A percentile compares a stretch with the other conserved stretches of the same genome.
Evolutionary conservation across 768 basidiomycete genomes (phyloP).

Genomic region (Porphyrellus cyaneotinctus): DNA sequence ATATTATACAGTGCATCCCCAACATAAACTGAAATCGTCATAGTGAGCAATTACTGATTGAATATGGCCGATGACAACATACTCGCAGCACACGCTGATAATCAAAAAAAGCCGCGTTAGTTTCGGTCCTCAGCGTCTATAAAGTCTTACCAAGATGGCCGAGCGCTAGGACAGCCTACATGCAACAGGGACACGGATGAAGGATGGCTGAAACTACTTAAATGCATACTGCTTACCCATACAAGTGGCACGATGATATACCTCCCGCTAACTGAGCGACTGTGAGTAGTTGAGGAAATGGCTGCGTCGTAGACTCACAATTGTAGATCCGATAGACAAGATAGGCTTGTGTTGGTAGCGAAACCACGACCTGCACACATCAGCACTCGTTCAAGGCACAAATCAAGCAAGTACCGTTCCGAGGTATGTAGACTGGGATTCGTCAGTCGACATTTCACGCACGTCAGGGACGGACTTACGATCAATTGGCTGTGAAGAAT

Average conservation of each 20-base stretch:
- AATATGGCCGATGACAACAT: background rate
- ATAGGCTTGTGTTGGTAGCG: conserved; percentile 6
- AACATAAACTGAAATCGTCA: background rate
- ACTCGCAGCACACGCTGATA: background rate
- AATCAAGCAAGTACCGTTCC: background rate
- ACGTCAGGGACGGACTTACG: background rate
- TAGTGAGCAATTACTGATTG: background rate
- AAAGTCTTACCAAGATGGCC: background rate
- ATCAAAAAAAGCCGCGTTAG: background rate
- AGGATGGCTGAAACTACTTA: background rate
- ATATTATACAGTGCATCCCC: background rate
- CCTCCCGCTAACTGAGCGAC: background rate
- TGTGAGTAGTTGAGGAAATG: background rate
- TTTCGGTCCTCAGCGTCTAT: background rate
- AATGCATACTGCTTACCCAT: background rate
- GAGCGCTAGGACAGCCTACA: background rate
- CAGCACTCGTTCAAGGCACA: background rate
- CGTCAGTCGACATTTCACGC: background rate
- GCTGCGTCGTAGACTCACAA: background rate
- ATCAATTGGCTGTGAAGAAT: background rate
- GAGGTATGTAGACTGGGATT: background rate
- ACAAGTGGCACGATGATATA: background rate
- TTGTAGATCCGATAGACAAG: conserved; percentile 13
- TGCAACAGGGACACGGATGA: too few relatives aligned
- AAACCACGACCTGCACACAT: conserved; percentile 3